A percentile compares a stretch with the other conserved stretches of the same genome.
Evolutionary conservation across 1,284 basidiomycete species (phyloP).

Genomic region (Pascua sp.): DNA sequence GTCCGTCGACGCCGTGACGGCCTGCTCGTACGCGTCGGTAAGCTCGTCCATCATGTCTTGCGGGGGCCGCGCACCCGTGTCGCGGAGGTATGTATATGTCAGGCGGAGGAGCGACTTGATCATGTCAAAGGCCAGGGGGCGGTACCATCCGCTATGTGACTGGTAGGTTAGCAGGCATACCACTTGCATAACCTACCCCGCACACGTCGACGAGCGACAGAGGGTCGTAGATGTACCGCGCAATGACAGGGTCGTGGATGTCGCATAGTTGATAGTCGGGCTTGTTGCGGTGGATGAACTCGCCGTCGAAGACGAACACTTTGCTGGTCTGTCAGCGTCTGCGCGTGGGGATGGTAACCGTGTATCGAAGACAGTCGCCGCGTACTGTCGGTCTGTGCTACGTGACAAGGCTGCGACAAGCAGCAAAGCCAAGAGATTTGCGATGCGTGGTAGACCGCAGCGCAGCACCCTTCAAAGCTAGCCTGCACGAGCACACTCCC

Average conservation of each 20-base stretch:
- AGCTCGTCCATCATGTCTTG: conserved; percentile 6
- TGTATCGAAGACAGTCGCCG: too few relatives aligned
- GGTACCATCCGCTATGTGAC: conserved; percentile 67
- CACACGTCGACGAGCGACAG: conserved; percentile 61
- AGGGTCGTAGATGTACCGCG: conserved; percentile 70
- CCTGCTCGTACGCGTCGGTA: conserved; percentile 13
- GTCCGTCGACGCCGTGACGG: conserved; percentile 2
- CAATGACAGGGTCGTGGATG: conserved; percentile 76
- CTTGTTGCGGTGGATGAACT: conserved; percentile 69
- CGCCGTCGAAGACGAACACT: conserved; percentile 86
- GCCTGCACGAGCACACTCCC: too few relatives aligned
- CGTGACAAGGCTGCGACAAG: too few relatives aligned
- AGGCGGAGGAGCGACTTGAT: conserved; percentile 80
- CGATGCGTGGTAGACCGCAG: too few relatives aligned
- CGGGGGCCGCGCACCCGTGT: conserved; percentile 36
- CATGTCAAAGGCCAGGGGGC: conserved; percentile 65
- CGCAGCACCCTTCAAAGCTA: too few relatives aligned
- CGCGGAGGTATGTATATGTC: conserved; percentile 79
- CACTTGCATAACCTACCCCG: conserved; percentile 56
- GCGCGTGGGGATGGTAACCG: too few relatives aligned
- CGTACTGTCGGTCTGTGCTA: too few relatives aligned
- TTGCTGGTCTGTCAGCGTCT: conserved; percentile 1
- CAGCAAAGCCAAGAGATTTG: too few relatives aligned
- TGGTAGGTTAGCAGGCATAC: conserved; percentile 4
- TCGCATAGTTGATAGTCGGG: conserved; percentile 93